Percentiles rank a stretch among this genome's conserved stretches.
Evolutionary conservation across 2,329 filamentous ascomycete genomes (phyloP).

Genomic region (Elsinoe arachidis): DNA sequence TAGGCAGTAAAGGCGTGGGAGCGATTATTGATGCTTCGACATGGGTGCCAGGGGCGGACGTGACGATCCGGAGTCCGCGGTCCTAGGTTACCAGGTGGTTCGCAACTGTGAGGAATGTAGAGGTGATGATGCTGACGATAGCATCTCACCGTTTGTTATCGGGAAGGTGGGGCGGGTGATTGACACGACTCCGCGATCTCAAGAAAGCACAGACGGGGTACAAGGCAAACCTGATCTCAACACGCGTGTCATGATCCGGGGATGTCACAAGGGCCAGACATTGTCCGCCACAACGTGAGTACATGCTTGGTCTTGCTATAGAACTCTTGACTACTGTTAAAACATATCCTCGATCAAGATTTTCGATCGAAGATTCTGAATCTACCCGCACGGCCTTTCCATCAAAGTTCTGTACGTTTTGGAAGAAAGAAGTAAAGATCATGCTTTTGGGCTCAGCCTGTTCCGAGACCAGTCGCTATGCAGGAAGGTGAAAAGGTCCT

Average conservation of each 20-base stretch:
- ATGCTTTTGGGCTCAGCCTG: conserved; percentile 9
- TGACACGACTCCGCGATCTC: conserved; percentile 4
- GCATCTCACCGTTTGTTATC: conserved; percentile 5
- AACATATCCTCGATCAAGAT: not conserved
- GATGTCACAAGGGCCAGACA: not conserved
- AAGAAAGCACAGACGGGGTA: not conserved
- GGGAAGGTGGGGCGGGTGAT: conserved; percentile 4
- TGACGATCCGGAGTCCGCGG: no score
- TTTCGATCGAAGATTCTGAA: not conserved
- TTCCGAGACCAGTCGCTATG: conserved; percentile 11
- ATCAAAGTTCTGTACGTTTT: conserved; percentile 4
- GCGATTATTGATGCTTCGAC: no score
- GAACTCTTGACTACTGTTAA: not conserved
- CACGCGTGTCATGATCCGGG: not conserved
- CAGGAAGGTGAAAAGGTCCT: not conserved
- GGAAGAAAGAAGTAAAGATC: not conserved
- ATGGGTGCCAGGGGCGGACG: no score
- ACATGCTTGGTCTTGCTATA: not conserved
- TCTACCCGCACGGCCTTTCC: conserved; percentile 1
- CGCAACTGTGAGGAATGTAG: not conserved
- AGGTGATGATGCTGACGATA: conserved; percentile 10
- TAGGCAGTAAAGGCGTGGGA: not conserved
- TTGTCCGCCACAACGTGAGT: not conserved
- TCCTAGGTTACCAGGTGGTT: not conserved
- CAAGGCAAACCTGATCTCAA: not conserved